These are phyloP conservation scores for Sugiyamaella lignohabitans DNA, from an alignment of 805 yeast species.

Conservation along the genomic window DNA sequence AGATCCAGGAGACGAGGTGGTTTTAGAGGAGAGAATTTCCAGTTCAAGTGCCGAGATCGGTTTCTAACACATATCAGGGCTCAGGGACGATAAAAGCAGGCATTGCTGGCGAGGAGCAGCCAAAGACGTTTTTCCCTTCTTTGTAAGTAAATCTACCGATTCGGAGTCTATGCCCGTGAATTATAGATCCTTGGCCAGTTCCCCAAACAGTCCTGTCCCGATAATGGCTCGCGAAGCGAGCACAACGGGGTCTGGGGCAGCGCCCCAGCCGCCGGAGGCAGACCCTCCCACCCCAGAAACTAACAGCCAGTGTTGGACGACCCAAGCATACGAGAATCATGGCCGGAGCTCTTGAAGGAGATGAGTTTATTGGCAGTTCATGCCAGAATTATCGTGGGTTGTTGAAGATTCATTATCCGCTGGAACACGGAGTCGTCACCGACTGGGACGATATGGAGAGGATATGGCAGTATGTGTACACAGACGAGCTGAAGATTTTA, in stretches of 20 bases:
- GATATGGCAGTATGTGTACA: conserved; percentile 99
- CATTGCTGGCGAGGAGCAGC: conserved; percentile 99
- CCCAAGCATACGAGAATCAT: conserved; percentile 99
- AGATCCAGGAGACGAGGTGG: too few relatives aligned
- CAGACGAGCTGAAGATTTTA: conserved; percentile 99
- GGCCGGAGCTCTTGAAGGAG: conserved; percentile 99
- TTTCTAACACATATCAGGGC: conserved; percentile 40
- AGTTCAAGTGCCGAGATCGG: not conserved
- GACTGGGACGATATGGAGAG: conserved; percentile 99
- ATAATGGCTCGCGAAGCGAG: too few relatives aligned
- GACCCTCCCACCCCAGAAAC: too few relatives aligned
- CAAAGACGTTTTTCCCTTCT: conserved; percentile 99
- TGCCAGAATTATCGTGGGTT: conserved; percentile 99
- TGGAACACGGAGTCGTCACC: conserved; percentile 99
- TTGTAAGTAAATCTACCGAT: not conserved
- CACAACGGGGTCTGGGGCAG: too few relatives aligned
- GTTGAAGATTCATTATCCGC: conserved; percentile 96
- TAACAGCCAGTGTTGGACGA: conserved; percentile 78
- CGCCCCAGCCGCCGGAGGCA: too few relatives aligned
- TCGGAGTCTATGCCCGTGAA: not conserved
- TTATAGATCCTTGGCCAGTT: too few relatives aligned
- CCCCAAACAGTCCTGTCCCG: too few relatives aligned
- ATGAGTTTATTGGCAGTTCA: conserved; percentile 99
- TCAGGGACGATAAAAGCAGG: conserved; percentile 99
- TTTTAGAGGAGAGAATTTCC: too few relatives aligned